Percentiles rank a stretch among this genome's conserved stretches.
These are phyloP conservation scores for Solanum pimpinellifolium DNA, from an alignment of 257 asterid genomes.

Conservation along the genomic window DNA sequence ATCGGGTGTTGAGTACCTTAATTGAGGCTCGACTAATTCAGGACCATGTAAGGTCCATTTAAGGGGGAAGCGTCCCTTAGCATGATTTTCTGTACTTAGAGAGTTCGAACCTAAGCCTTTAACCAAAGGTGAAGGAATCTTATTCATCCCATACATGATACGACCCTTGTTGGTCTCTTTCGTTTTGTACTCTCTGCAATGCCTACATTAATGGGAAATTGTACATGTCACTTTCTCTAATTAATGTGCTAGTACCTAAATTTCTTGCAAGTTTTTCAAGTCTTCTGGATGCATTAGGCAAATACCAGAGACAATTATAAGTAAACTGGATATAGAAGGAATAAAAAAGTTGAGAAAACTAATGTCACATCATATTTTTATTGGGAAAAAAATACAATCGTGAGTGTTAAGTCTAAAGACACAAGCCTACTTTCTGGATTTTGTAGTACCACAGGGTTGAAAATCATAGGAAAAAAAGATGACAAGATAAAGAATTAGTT, in stretches of 20 bases:
- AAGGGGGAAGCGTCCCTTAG: neutral
- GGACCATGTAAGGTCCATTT: neutral
- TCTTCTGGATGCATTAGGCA: neutral
- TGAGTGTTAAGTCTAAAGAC: neutral
- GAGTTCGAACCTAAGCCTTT: neutral
- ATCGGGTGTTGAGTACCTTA: neutral
- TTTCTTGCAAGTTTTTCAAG: neutral
- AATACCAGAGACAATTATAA: neutral
- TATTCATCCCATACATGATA: neutral
- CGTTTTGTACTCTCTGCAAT: neutral
- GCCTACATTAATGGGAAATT: neutral
- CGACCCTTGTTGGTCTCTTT: neutral
- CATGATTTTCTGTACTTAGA: neutral
- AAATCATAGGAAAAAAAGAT: neutral
- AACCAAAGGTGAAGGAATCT: neutral
- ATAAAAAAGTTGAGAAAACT: neutral
- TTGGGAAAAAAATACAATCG: neutral
- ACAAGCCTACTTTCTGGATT: neutral
- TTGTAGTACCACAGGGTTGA: neutral
- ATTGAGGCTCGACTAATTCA: neutral
- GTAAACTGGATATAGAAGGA: neutral
- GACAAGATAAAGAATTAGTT: neutral
- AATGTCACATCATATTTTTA: neutral
- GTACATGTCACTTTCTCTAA: neutral
- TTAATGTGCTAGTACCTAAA: neutral